Evolutionary conservation across 108 stramenopile genomes (phyloP), one percentile per base, ranked within the genome.

Genomic region (Stephanodiscus minutulus): DNA sequence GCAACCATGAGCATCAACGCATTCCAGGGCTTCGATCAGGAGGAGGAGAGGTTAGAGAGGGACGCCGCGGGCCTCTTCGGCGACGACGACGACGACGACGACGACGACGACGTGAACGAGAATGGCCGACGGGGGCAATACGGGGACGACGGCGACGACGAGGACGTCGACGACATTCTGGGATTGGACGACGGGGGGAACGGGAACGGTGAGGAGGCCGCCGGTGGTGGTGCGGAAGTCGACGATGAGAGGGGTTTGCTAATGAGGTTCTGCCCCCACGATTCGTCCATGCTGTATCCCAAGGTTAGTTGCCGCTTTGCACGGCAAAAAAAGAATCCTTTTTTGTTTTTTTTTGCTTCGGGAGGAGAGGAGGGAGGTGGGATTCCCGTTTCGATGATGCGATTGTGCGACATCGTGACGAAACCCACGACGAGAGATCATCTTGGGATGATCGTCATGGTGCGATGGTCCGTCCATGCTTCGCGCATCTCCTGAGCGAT

Each of bases 271-370:
- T 95, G 94, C 82, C 94, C 94, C 17, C 87, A 95, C 61, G 94
- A 95, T 80, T 95, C 94, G 0, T 90, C 90, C 46, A 95, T 95
- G 94, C 68, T 95, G 13, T 95, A 95, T 87, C 94, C 94, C 36
- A 88, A 93, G 79, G 90, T 91, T 76, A 65, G 89, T 68, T n/a
- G n/a, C n/a, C n/a, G n/a, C n/a, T n/a, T n/a, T n/a, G n/a, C n/a
- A n/a, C n/a, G n/a, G n/a, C n/a, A n/a, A n/a, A n/a, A n/a, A n/a
- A n/a, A n/a, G n/a, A n/a, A n/a, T n/a, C n/a, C n/a, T n/a, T n/a
- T n/a, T 41, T 37, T 37, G 21, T 44, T 28, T 7, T 33, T 46
- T 24, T 33, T 53, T 18, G 22, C 18, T 21, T 60, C 3, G 20
- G 24, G 15, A 12, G 44, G n/a, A 44, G 9, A 9, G 3, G 48